These are phyloP conservation scores for Trichomonas tenax DNA, from an alignment of 208 protist genomes.

Conservation along the genomic window DNA sequence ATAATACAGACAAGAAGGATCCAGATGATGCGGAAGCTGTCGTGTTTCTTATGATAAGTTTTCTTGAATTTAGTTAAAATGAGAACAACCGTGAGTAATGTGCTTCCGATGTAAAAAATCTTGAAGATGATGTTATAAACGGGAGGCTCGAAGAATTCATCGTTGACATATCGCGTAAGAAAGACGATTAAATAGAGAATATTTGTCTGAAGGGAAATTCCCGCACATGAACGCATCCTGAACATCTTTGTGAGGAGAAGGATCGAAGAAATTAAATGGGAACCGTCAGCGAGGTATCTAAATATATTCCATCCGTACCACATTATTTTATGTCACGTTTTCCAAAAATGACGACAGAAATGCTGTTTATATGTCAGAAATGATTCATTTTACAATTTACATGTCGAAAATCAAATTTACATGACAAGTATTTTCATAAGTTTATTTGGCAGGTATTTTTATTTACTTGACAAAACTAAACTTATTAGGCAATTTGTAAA, in stretches of 20 bases:
- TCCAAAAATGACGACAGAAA: background rate
- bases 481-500: too few species aligned
- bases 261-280: background rate
- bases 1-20: background rate
- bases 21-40: background rate
- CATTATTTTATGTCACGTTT: background rate
- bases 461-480: too few species aligned
- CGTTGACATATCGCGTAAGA: background rate
- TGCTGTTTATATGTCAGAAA: too few species aligned
- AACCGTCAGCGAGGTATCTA: background rate
- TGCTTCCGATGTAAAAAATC: constrained; percentile 6
- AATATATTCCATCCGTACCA: background rate
- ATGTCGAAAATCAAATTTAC: too few species aligned
- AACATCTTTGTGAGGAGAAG: background rate
- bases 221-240: background rate
- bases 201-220: constrained; percentile 16
- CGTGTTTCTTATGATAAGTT: constrained; percentile 5
- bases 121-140: constrained; percentile 20
- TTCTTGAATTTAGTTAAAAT: background rate
- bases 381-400: too few species aligned
- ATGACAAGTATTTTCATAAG: too few species aligned
- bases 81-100: background rate
- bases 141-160: background rate
- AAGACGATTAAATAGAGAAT: constrained; percentile 16
- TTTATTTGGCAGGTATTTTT: too few species aligned